Conservation (phyloP, 768 basidiomycete species). For the Coprinopsis cinerea region DNA sequence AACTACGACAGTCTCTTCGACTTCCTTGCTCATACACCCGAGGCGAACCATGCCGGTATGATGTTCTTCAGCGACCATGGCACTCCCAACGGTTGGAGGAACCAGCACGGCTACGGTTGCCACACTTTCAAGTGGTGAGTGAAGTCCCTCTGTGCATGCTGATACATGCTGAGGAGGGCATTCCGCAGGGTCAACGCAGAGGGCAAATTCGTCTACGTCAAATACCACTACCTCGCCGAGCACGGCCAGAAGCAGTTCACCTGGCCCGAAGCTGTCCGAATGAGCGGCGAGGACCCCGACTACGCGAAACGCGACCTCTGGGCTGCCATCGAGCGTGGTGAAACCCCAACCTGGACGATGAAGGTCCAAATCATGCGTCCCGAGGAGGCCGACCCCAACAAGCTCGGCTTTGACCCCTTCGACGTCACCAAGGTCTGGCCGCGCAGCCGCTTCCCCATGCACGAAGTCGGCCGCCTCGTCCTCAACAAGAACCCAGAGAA, state of each 20-base stretch:
- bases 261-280: conserved; percentile 10
- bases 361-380: conserved; percentile 13
- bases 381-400: conserved; percentile 10
- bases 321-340: conserved; percentile 10
- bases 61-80: conserved; percentile 13
- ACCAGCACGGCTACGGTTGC: conserved; percentile 10
- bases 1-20: conserved; percentile 11
- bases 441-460: neutral
- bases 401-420: conserved; percentile 13
- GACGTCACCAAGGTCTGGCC: conserved; percentile 11
- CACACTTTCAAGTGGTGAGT: conserved; percentile 11
- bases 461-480: conserved; percentile 3
- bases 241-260: conserved; percentile 11
- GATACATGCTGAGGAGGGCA: neutral
- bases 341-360: conserved; percentile 11
- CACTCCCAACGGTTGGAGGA: conserved; percentile 9
- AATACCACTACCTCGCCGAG: conserved; percentile 10
- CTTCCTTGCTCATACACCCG: no score
- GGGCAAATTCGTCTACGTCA: conserved; percentile 11
- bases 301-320: conserved; percentile 11
- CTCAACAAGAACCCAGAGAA: conserved; percentile 10
- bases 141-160: neutral
- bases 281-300: conserved; percentile 12
- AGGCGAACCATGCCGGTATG: conserved; percentile 11
- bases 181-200: conserved; percentile 6